A percentile compares a stretch with the other conserved stretches of the same genome.
phyloP scores from a whole-genome alignment of 2,329 filamentous ascomycete genomes.

The Chrysosporium keratinophilum region DNA sequence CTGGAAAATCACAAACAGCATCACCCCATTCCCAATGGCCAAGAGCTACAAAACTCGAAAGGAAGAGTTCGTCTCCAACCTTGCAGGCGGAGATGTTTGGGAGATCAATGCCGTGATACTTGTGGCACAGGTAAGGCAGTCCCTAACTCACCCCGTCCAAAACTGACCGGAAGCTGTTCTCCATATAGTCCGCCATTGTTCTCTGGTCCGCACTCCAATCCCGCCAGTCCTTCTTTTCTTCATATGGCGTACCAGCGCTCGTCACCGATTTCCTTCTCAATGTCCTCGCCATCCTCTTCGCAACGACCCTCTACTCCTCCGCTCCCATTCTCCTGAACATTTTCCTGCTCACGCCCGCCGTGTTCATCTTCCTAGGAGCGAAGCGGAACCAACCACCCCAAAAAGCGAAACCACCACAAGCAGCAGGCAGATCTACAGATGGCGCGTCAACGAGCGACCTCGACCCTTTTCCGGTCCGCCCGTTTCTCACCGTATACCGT shows the following conservation, averaged over 20 bases:
- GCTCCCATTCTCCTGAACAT: slow-evolving; percentile 62
- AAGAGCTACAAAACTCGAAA: slow-evolving; percentile 77
- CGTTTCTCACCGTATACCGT: slow-evolving; percentile 85
- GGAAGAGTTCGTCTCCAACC: slow-evolving; percentile 88
- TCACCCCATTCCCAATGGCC: slow-evolving; percentile 19
- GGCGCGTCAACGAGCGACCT: slow-evolving; percentile 21
- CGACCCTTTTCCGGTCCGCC: slow-evolving; percentile 63
- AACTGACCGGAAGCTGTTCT: slow-evolving; percentile 15
- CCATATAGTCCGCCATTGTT: slow-evolving; percentile 59
- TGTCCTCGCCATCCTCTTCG: slow-evolving; percentile 68
- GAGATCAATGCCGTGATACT: slow-evolving; percentile 83
- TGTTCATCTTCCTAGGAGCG: slow-evolving; percentile 47
- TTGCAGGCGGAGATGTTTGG: slow-evolving; percentile 67
- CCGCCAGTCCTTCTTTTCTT: slow-evolving; percentile 71
- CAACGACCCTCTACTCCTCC: slow-evolving; percentile 73
- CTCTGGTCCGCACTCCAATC: slow-evolving; percentile 85
- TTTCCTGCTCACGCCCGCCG: slow-evolving; percentile 61
- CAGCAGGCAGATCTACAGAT: slow-evolving; percentile 18
- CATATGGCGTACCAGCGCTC: slow-evolving; percentile 58
- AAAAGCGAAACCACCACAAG: slow-evolving; percentile 28
- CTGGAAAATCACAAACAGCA: not conserved
- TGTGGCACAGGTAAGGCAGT: slow-evolving; percentile 63
- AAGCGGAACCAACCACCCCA: slow-evolving; percentile 22
- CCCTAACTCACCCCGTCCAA: not conserved
- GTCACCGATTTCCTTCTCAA: slow-evolving; percentile 80